Evolutionary conservation across 225 moss, liverwort and hornwort species (phyloP), one percentile per base, ranked within the genome.

Genomic region (Anthoceros angustus): DNA sequence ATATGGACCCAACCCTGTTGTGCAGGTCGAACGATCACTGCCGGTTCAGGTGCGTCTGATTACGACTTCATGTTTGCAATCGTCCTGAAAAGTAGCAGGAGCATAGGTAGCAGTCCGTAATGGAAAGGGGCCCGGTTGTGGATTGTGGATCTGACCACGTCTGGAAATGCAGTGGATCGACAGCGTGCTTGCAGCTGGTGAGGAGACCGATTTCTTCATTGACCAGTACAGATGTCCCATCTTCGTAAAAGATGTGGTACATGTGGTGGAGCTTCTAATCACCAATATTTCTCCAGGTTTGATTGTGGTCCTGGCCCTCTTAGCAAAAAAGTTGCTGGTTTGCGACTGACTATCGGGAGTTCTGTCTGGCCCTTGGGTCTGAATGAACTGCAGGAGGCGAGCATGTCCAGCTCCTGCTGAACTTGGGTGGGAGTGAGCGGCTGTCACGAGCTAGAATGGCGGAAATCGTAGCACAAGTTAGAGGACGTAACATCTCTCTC

Each of bases 161-260:
- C 43, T 63, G 39, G 42, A 55, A 42, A 5, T 80, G 79, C 85
- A 95, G 91, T 91, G 94, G 91, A 95, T 95, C 25, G 88, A 91
- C 42, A 70, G 74, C 68, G 82, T 77, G 63, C 85, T 95, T 39
- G 80, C 80, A 39, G 72, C 80, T 65, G 88, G 77, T 67, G 70
- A 72, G 42, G 77, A 78, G 66, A 82, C 80, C 3, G 83, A 87
- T 5, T 95, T 95, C 55, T 91, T 88, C 46, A 66, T 72, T 18
- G 95, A 95, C 66, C 86, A 95, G 76, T 88, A 76, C 65, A 74
- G 95, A 71, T 88, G 95, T 72, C 95, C 95, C 23, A 85, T 95
- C 55, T 95, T 74, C 42, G 91, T 91, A 46, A 79, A 81, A 67
- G 91, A 95, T 65, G 88, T 95, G 48, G 88, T 95, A 66, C 85